phyloP scores from a whole-genome alignment of 2,329 filamentous ascomycete species.

The Colletotrichum brevisporum region DNA sequence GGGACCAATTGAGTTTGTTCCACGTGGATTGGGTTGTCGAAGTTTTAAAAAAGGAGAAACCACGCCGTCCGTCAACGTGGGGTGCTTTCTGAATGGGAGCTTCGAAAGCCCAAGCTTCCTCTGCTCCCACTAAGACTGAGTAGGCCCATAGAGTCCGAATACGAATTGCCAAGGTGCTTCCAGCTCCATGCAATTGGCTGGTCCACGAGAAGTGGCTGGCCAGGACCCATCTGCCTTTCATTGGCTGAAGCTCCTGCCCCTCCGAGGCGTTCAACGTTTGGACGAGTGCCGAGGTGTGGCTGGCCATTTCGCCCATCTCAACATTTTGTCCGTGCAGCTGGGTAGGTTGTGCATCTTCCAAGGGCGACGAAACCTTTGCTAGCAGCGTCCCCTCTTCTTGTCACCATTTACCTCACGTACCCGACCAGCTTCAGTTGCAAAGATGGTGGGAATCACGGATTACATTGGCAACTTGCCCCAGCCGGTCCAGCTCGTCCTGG shows the following conservation, averaged over 20 bases:
- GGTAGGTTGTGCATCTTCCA: background rate
- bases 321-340: conserved; percentile 38
- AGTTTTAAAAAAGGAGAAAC: background rate
- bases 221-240: background rate
- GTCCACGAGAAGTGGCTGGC: conserved; percentile 7
- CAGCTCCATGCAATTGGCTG: background rate
- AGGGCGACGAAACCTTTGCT: conserved; percentile 5
- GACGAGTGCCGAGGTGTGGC: conserved; percentile 33
- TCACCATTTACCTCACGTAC: background rate
- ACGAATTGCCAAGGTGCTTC: background rate
- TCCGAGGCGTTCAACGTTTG: conserved; percentile 28
- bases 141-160: conserved; percentile 13
- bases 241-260: conserved; percentile 23
- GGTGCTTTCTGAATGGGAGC: background rate
- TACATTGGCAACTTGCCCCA: conserved; percentile 59
- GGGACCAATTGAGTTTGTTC: background rate
- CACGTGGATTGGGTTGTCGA: background rate
- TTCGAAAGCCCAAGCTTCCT: conserved; percentile 10
- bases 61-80: background rate
- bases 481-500: conserved; percentile 61
- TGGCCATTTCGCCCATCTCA: conserved; percentile 30
- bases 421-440: background rate
- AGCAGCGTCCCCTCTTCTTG: background rate
- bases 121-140: background rate
- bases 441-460: conserved; percentile 45